Evolutionary conservation across 108 stramenopile genomes (phyloP), one percentile per base, ranked within the genome.

Genomic region (Mediolabrus comicus): DNA sequence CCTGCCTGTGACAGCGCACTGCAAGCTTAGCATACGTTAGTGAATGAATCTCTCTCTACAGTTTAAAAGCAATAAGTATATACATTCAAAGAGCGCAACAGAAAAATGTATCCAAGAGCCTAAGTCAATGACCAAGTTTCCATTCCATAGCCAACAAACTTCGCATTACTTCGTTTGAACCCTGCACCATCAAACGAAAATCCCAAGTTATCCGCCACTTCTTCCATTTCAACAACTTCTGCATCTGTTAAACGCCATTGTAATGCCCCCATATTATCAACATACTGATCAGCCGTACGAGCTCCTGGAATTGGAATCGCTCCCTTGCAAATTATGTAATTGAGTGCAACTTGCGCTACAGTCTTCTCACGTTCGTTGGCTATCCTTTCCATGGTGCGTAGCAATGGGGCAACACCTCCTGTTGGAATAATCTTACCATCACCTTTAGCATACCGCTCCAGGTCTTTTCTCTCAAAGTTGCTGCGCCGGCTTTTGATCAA

Each of bases 161-260:
- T 88, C 54, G 83, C 87, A 35, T 66, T 73, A 3, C 81, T 84
- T 30, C 82, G 66, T 58, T 88, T 88, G 72, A 88, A 88, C 12
- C 87, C 87, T 32, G 87, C 87, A n/a, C 88, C 88, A 34, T 86
- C 88, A 77, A 85, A 86, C 10, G 69, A 59, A 26, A 86, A 77
- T 2, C 77, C 80, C 17, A 86, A 75, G 10, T 65, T 72, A 29
- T 82, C 83, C 4, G 81, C 72, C 29, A 71, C 53, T 11, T 52
- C 17, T 33, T 91, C 89, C 52, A 91, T 75, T 55, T 35, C 59
- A 17, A 8, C 17, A 29, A 91, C 59, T 65, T 91, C 85, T 24
- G 72, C 61, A 14, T 43, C 51, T 6, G 71, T 62, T 22, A 91
- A 65, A 27, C 90, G 59, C 87, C 87, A 91, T 33, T 86, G 84